Evolutionary conservation across 371 early-diverging fungal genomes (phyloP), one percentile per base, ranked within the genome.

Genomic region (Rhizopus sp.): DNA sequence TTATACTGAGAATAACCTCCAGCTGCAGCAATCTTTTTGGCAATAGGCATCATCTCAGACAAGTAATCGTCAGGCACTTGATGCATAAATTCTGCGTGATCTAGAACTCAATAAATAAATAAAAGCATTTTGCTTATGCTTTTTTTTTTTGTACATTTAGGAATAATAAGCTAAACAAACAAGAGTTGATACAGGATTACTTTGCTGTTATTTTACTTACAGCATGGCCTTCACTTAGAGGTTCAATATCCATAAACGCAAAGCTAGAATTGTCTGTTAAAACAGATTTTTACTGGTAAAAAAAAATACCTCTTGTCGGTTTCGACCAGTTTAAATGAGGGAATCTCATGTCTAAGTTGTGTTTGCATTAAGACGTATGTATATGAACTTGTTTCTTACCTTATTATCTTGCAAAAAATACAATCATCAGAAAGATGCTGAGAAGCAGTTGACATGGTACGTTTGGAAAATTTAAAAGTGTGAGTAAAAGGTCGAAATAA

Each of bases 401-500:
- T 77, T 64, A 93, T 82, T 64, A 96, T 94, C 66, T 90, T 92
- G 84, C 96, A 96, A 68, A 96, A 96, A 63, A 95, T 72, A 81
- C 96, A 96, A 63, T 72, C 64, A 34, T 72, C 69, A 17, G 61
- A 49, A 23, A 77, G 55, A 51, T 80, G 75, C 3, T 59, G 38
- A 34, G 65, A 58, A 49, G 46, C 15, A 16, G 34, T 57, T 38
- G 73, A 67, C 58, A 64, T 63, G 44, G 46, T 12, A 42, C 66
- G 64, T 31, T 42, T 50, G 12, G 49, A 35, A 50, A 41, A 34
- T 16, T 35, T 7, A 38, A 39, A 3, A 30, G 52, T 42, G 13
- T 23, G 23, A 23, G 23, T 23, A 23, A 23, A 23, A 23, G 40
- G 17, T 3, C n/a, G 17, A 16, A 55, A 12, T 34, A 53, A 46